Base-by-base conservation (phyloP, 2,329 filamentous ascomycete species). In the Lasiodiplodia sp. region DNA sequence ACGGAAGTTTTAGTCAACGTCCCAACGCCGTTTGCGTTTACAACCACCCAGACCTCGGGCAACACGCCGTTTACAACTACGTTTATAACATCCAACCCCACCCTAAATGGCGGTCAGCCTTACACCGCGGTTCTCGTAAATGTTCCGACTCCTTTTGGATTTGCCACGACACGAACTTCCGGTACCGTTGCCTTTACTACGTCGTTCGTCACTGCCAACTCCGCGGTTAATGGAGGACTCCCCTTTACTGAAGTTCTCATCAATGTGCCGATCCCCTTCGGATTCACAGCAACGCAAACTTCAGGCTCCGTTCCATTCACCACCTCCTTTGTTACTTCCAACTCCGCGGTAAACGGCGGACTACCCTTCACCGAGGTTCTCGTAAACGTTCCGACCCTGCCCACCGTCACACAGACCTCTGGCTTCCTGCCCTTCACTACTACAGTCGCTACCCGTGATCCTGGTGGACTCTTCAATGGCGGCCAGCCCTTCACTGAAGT, bases 221-320 rank as follows among this genome's bases (percentile, higher is more conserved):
- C 53, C 2, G 6, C 28, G 18, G 23, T 38, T n/a, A 40, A 38
- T 8, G 18, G 31, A 23, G 55, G 55, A 12, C n/a, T 38, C 10
- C 55, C 31, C 34, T 58, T 40, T n/a, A 58, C 55, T 12, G 38
- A 60, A 23, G 38, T 47, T 11, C 38, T 60, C 16, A 38, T 60
- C 14, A 47, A 47, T 3, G 57, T 47, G 12, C 57, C 57, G 11
- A 47, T 21, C 2, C 23, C 57, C 2, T 28, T 44, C 2, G 37
- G 6, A 6, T n/a, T 47, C 3, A 47, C 57, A 2, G 4, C 23
- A 12, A 60, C 57, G 38, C 37, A 47, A n/a, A 60, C 57, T 2
- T 47, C 57, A 3, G 57, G 57, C 4, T 10, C 10, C 18, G 8
- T 47, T 5, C 11, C 57, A 0, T 60, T 25, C 23, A 60, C 57